Evolutionary conservation across 202 grass and related monocot genomes (phyloP).

Genomic region (Brachypodium distachyon): DNA sequence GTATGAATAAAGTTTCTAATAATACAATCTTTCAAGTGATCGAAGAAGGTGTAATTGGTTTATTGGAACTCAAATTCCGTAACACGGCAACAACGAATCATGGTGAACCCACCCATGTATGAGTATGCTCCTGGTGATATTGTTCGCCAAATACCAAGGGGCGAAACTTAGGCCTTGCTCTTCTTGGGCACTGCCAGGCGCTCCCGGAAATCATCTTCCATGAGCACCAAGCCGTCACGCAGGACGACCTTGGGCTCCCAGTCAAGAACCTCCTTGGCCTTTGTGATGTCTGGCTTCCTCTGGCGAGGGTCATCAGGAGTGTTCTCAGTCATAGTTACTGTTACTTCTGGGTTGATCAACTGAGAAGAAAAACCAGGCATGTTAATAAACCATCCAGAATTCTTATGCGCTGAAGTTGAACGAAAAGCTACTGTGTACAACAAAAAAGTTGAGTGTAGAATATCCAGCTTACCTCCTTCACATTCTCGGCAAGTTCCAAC

Average conservation of each 20-base stretch:
- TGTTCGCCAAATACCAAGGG: neutral
- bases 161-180: slow-evolving; percentile 30
- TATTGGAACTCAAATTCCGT: slow-evolving; percentile 58
- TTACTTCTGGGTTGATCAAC: slow-evolving; percentile 79
- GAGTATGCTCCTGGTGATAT: slow-evolving; percentile 27
- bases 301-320: slow-evolving; percentile 98
- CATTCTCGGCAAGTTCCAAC: slow-evolving; percentile 94
- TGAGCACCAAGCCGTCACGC: slow-evolving; percentile 73
- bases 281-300: slow-evolving; percentile 96
- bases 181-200: slow-evolving; percentile 69
- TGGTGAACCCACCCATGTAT: slow-evolving; percentile 40
- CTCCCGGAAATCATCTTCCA: slow-evolving; percentile 96
- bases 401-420: neutral
- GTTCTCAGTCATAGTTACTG: slow-evolving; percentile 87
- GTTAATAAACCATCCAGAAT: slow-evolving; percentile 6
- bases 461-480: slow-evolving; percentile 72
- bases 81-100: slow-evolving; percentile 36
- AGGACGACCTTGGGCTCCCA: slow-evolving; percentile 91
- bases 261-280: slow-evolving; percentile 73
- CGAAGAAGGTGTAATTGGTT: slow-evolving; percentile 27
- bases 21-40: slow-evolving; percentile 37
- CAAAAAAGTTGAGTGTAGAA: neutral
- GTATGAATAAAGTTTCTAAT: slow-evolving; percentile 59
- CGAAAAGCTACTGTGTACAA: neutral
- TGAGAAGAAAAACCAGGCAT: slow-evolving; percentile 25